phyloP scores from a whole-genome alignment of 257 asterid genomes.

The Solanum piurae region DNA sequence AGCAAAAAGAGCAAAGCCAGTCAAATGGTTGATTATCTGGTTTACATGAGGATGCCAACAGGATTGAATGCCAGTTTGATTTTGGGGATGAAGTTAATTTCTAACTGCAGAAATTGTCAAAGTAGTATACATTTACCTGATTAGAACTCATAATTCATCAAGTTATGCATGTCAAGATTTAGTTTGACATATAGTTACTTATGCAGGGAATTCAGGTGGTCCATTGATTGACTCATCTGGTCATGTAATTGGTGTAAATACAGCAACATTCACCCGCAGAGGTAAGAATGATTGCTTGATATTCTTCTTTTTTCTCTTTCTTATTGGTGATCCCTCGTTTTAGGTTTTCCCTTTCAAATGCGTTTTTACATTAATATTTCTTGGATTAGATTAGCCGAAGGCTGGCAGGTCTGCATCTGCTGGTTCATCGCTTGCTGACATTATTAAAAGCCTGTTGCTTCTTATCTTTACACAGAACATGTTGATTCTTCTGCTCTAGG shows the following conservation, averaged over 20 bases:
- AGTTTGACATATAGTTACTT: background rate
- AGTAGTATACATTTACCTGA: background rate
- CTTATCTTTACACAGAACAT: background rate
- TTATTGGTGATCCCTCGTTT: background rate
- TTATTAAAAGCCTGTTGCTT: background rate
- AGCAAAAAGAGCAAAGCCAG: background rate
- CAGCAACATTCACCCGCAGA: slow-evolving; percentile 86
- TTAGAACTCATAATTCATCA: background rate
- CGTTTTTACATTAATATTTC: background rate
- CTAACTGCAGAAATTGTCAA: background rate
- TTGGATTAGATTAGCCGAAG: no score
- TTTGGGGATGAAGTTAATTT: background rate
- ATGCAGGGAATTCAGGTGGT: slow-evolving; percentile 85
- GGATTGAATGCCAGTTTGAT: background rate
- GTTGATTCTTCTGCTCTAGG: background rate
- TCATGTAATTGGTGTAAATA: slow-evolving; percentile 77
- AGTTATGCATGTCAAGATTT: background rate
- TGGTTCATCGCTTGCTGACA: background rate
- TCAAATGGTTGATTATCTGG: background rate
- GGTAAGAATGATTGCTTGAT: slow-evolving; percentile 21
- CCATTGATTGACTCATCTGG: slow-evolving; percentile 73
- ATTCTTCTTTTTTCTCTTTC: background rate
- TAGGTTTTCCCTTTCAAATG: background rate
- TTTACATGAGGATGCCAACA: background rate
- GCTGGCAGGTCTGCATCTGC: background rate